phyloP scores from a whole-genome alignment of 768 basidiomycete species.

The Tephrocybe sp. region DNA sequence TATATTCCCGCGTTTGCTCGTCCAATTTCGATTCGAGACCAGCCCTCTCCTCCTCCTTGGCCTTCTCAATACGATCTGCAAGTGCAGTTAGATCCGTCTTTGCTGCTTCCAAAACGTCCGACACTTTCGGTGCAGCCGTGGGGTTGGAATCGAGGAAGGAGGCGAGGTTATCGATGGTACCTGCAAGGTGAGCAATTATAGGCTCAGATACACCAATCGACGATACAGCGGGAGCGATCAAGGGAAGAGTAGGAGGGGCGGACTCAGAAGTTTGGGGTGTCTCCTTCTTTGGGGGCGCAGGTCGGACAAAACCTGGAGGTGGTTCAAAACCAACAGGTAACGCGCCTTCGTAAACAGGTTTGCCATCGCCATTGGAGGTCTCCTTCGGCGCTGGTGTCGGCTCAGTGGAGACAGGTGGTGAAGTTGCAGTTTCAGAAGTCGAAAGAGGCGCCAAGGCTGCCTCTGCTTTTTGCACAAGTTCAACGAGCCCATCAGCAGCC shows the following conservation, averaged over 20 bases:
- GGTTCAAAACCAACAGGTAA: conserved; percentile 95
- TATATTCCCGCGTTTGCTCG: conserved; percentile 84
- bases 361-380: conserved; percentile 18
- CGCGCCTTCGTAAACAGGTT: conserved; percentile 61
- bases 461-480: conserved; percentile 73
- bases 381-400: neutral
- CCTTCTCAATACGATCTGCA: conserved; percentile 71
- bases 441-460: conserved; percentile 57
- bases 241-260: conserved; percentile 55
- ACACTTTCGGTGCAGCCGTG: conserved; percentile 62
- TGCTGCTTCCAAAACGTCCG: conserved; percentile 76
- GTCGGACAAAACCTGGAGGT: conserved; percentile 82
- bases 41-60: conserved; percentile 76
- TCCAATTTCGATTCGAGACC: conserved; percentile 68
- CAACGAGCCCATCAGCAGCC: conserved; percentile 63
- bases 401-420: conserved; percentile 9
- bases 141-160: conserved; percentile 79
- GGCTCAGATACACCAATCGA: conserved; percentile 79
- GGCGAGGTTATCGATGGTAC: conserved; percentile 90
- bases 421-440: conserved; percentile 19
- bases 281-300: conserved; percentile 49
- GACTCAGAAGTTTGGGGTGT: conserved; percentile 24
- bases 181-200: conserved; percentile 89
- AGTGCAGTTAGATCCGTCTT: conserved; percentile 80
- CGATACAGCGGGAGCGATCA: conserved; percentile 78